These are phyloP conservation scores for Trichophyton simii DNA, from an alignment of 2,329 filamentous ascomycete genomes.

Conservation along the genomic window DNA sequence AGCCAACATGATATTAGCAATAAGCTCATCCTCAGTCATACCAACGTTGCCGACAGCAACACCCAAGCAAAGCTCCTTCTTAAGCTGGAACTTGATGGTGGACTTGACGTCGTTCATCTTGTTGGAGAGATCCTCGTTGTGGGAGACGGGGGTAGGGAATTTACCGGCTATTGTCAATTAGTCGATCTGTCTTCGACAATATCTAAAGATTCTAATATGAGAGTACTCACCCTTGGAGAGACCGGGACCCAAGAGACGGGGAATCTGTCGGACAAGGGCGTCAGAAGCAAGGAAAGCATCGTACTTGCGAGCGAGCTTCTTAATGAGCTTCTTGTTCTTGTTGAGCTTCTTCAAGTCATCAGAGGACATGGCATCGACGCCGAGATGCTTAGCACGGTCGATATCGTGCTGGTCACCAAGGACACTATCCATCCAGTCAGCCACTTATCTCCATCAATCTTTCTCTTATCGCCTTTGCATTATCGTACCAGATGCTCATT, in stretches of 20 bases:
- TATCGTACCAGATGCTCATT: constrained; percentile 66
- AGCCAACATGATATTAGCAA: constrained; percentile 98
- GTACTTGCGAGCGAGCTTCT: constrained; percentile 99
- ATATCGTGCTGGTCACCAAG: constrained; percentile 95
- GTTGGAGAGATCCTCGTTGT: constrained; percentile 81
- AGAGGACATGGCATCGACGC: constrained; percentile 93
- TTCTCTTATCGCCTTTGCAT: neutral
- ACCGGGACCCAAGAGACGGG: constrained; percentile 97
- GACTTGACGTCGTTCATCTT: constrained; percentile 99
- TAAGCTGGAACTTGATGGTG: constrained; percentile 99
- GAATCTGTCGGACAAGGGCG: constrained; percentile 97
- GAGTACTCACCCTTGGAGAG: constrained; percentile 71
- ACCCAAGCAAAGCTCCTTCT: constrained; percentile 99
- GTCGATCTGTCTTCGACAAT: constrained; percentile 11
- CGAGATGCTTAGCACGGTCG: constrained; percentile 98
- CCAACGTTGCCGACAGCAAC: constrained; percentile 97
- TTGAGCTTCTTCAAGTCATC: constrained; percentile 99
- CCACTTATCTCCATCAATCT: neutral
- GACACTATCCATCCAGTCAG: constrained; percentile 42
- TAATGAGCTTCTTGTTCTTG: constrained; percentile 99
- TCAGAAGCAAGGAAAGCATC: constrained; percentile 98
- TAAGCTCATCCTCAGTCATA: constrained; percentile 91
- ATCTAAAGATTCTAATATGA: neutral
- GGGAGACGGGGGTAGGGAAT: constrained; percentile 97
- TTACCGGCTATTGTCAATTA: constrained; percentile 62